These are phyloP conservation scores for Penstemon barbatus DNA, from an alignment of 257 asterid genomes.

Conservation along the genomic window DNA sequence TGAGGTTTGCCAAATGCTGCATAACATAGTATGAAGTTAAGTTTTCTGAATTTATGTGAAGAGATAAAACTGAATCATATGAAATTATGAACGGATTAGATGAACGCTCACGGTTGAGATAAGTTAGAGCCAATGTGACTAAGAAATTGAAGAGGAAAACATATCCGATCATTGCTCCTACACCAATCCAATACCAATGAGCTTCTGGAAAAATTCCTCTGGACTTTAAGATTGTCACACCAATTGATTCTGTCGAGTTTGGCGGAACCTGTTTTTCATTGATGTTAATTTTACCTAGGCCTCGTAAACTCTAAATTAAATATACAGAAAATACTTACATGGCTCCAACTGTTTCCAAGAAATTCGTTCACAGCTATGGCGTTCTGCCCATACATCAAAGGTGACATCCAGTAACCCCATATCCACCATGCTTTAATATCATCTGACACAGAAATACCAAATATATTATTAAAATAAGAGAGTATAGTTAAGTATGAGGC, in stretches of 20 bases:
- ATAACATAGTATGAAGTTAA: background rate
- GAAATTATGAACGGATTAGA: background rate
- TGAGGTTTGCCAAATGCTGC: slow-evolving; percentile 81
- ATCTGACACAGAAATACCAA: slow-evolving; percentile 32
- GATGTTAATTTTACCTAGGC: background rate
- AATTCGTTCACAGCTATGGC: slow-evolving; percentile 80
- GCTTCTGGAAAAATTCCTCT: slow-evolving; percentile 64
- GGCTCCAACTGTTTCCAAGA: slow-evolving; percentile 77
- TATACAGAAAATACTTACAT: slow-evolving; percentile 50
- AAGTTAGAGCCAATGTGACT: slow-evolving; percentile 54
- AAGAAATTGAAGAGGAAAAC: slow-evolving; percentile 56
- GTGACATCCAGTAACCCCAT: slow-evolving; percentile 83
- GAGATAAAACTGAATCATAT: background rate
- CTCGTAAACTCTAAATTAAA: slow-evolving; percentile 8
- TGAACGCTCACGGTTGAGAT: slow-evolving; percentile 62
- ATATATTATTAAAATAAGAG: background rate
- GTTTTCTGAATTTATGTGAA: slow-evolving; percentile 10
- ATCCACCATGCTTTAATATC: slow-evolving; percentile 63
- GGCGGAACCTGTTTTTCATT: slow-evolving; percentile 41
- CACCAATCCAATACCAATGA: slow-evolving; percentile 83
- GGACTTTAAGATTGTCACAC: slow-evolving; percentile 51
- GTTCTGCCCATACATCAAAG: slow-evolving; percentile 80
- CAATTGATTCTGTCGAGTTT: slow-evolving; percentile 56
- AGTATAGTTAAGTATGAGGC: background rate
- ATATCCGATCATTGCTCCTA: slow-evolving; percentile 61